Base-by-base conservation (phyloP, 2,329 filamentous ascomycete genomes). In the Diplodia seriata region DNA sequence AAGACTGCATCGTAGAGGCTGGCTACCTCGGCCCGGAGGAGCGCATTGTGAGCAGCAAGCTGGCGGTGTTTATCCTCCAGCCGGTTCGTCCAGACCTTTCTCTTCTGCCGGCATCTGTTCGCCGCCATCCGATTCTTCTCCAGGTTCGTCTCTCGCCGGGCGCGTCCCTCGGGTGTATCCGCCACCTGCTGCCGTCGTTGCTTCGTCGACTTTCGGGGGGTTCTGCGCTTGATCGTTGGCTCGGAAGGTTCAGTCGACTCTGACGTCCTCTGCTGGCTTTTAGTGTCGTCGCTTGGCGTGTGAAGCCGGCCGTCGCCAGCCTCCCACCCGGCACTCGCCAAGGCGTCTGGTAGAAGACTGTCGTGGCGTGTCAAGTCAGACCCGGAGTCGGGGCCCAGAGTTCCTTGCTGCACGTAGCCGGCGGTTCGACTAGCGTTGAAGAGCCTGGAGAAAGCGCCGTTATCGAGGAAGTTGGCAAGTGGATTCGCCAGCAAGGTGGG, bases 91-190 rank as follows among this genome's bases (percentile, higher is more conserved):
- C 83, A 82, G 67, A 82, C 80, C 73, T 85, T 85, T 74, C 85
- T 86, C 78, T 90, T 90, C 71, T 88, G 84, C 4, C 89, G 85
- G 72, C 89, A 91, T 73, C 90, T 91, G 72, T 85, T 89, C 1
- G 89, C 89, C 0, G 89, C 89, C 6, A 89, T 77, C 9, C 89
- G 83, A 75, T 91, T 91, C 53, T 88, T 84, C 75, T 89, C 86
- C 0, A 90, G 81, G 71, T 88, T 89, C 70, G 84, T 85, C 69
- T 81, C 83, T 36, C 86, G 82, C 72, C 85, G 87, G 7, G 5
- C 72, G 8, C 23, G 26, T 7, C 20, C 29, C 15, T 49, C n/a
- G 11, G 61, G 43, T 7, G 56, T 14, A 11, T 50, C 33, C 4
- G 18, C n/a, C 18, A 12, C 3, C 26, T 20, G 15, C 49, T 26